These are phyloP conservation scores for Letharia lupina DNA, from an alignment of 495 filamentous ascomycete genomes.

Conservation along the genomic window DNA sequence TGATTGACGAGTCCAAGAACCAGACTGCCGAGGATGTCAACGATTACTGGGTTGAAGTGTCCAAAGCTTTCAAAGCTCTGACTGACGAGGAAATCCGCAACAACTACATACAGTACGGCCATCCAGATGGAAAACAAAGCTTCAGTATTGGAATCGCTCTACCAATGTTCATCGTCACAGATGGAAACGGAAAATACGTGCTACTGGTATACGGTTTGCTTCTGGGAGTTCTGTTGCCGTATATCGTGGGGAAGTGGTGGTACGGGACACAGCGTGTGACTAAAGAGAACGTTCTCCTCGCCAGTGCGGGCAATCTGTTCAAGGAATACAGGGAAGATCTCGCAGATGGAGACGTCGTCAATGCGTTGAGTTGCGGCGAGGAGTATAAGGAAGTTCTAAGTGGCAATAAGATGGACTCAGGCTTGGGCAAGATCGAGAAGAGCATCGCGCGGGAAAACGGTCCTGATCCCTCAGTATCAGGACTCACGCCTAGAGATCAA, in stretches of 20 bases:
- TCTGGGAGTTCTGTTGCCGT: slow-evolving; percentile 83
- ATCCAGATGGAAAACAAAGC: slow-evolving; percentile 95
- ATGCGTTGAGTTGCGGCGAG: slow-evolving; percentile 69
- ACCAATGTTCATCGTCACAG: slow-evolving; percentile 83
- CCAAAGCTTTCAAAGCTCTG: slow-evolving; percentile 93
- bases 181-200: slow-evolving; percentile 93
- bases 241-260: slow-evolving; percentile 95
- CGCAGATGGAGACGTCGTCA: slow-evolving; percentile 68
- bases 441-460: slow-evolving; percentile 55
- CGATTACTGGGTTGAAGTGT: slow-evolving; percentile 82
- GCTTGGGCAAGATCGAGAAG: slow-evolving; percentile 72
- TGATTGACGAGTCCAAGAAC: slow-evolving; percentile 73
- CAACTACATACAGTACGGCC: slow-evolving; percentile 90
- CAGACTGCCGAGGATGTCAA: slow-evolving; percentile 81
- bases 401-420: slow-evolving; percentile 64
- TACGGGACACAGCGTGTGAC: slow-evolving; percentile 89
- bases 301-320: slow-evolving; percentile 89
- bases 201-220: slow-evolving; percentile 78
- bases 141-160: slow-evolving; percentile 97
- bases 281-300: slow-evolving; percentile 82
- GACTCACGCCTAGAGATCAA: slow-evolving; percentile 61
- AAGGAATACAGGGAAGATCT: slow-evolving; percentile 79
- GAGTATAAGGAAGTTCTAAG: slow-evolving; percentile 69
- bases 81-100: slow-evolving; percentile 96
- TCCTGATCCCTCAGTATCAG: slow-evolving; percentile 40